Conservation (phyloP, 306 rosid species). For the Potentilla sterilis region DNA sequence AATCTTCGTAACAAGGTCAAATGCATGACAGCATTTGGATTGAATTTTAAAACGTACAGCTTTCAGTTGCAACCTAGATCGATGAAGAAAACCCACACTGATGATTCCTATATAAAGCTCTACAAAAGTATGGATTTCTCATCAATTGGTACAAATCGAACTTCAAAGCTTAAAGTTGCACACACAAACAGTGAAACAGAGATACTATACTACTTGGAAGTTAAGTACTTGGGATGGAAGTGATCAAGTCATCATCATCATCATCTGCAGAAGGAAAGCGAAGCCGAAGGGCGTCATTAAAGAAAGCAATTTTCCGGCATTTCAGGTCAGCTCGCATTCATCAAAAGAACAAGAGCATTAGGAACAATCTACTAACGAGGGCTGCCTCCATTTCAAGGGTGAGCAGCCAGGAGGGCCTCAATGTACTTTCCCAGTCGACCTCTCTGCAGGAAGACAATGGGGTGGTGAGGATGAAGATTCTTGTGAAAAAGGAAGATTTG, state of each 20-base stretch:
- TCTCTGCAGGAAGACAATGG: constrained; percentile 34
- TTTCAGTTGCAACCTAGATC: background rate
- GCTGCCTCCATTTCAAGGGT: constrained; percentile 21
- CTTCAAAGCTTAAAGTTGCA: background rate
- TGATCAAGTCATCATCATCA: constrained; percentile 20
- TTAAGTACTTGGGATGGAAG: constrained; percentile 26
- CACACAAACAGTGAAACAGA: too few species aligned
- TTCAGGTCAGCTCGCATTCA: constrained; percentile 18
- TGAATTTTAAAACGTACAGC: background rate
- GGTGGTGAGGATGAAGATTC: constrained; percentile 54
- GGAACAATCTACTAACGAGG: constrained; percentile 20
- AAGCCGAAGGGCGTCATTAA: constrained; percentile 11
- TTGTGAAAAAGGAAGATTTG: constrained; percentile 44
- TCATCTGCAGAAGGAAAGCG: background rate
- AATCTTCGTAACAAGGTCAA: constrained; percentile 4
- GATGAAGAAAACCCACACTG: background rate
- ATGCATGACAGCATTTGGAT: background rate
- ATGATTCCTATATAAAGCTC: constrained; percentile 16
- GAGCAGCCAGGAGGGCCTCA: background rate
- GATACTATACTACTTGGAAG: background rate
- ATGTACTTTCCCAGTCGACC: constrained; percentile 31
- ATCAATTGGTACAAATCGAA: background rate
- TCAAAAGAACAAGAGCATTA: constrained; percentile 15
- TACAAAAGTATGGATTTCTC: background rate
- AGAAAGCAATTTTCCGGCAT: constrained; percentile 26